Base-by-base conservation (phyloP, 2,329 filamentous ascomycete genomes). In the Penicillium sp. region DNA sequence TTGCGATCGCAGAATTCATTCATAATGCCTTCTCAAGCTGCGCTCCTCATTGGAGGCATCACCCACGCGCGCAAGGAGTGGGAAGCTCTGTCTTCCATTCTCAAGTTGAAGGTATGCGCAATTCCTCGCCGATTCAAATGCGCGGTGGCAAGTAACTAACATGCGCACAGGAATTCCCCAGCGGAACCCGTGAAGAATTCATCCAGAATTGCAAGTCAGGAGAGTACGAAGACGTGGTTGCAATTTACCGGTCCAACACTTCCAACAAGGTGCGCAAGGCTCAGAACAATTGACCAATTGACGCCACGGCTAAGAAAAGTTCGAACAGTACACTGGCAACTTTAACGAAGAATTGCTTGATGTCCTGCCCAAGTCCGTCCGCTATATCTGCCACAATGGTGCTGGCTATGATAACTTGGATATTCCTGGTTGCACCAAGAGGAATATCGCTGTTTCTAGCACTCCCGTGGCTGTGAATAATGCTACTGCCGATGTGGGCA, bases 321-420 rank as follows among this genome's bases (percentile, higher is more conserved):
- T 44, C 26, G 13, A 37, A 26, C 62, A 79, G 77, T 71, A 75
- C 64, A 82, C 80, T 24, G 80, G 80, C n/a, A 78, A 76, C 13
- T 85, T 85, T 66, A 72, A 85, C 68, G 68, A 73, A 15, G 82
- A 85, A 65, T 65, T 85, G 54, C 69, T 85, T 15, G 74, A 76
- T 9, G 73, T 75, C 12, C 73, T 85, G 3, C 83, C 83, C 0
- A 66, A 70, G 30, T 78, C 79, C 0, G 70, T 84, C 61, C 80
- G 79, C 64, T 84, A 79, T 65, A 82, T 85, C 65, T 83, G 81
- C 64, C 83, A 85, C 67, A 84, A 84, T 63, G 83, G 85, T 17
- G 85, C 85, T 1, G 85, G 85, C 4, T 88, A 88, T 73, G 85
- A 88, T 70, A 86, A 86, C 67, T 82, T 88, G 53, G 85, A 88